Evolutionary conservation across 106 monocot genomes (phyloP).

Genomic region (Acorus gramineus): DNA sequence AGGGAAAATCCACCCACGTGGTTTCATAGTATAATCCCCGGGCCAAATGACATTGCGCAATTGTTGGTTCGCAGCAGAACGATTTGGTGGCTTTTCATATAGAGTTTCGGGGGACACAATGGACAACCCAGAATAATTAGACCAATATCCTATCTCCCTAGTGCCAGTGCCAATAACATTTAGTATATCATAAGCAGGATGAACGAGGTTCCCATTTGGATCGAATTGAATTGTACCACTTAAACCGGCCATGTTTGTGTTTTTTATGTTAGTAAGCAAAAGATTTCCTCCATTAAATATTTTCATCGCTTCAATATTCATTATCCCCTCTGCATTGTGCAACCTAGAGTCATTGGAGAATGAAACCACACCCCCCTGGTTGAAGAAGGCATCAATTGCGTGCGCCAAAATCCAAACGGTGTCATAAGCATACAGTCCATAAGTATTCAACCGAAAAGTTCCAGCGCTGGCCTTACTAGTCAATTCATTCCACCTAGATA

Average conservation of each 20-base stretch:
- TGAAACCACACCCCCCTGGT: neutral
- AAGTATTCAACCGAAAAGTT: neutral
- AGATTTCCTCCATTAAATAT: conserved; percentile 12
- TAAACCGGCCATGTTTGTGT: conserved; percentile 5
- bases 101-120: conserved; percentile 13
- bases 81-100: conserved; percentile 8
- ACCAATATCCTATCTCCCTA: conserved; percentile 11
- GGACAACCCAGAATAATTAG: conserved; percentile 12
- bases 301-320: conserved; percentile 12
- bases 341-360: neutral
- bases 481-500: neutral
- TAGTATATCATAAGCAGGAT: conserved; percentile 12
- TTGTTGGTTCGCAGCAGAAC: conserved; percentile 6
- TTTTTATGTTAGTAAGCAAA: conserved; percentile 6
- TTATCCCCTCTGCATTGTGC: too few species aligned
- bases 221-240: conserved; percentile 8
- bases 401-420: conserved; percentile 2
- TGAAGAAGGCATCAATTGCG: conserved; percentile 1
- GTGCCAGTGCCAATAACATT: conserved; percentile 12
- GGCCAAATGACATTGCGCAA: conserved; percentile 13
- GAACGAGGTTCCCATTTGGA: conserved; percentile 8
- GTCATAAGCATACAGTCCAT: conserved; percentile 6
- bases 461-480: neutral
- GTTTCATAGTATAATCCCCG: conserved; percentile 5
- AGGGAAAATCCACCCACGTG: conserved; percentile 17